Evolutionary conservation across 495 filamentous ascomycete genomes (phyloP).

Genomic region (Glonium stellatum): DNA sequence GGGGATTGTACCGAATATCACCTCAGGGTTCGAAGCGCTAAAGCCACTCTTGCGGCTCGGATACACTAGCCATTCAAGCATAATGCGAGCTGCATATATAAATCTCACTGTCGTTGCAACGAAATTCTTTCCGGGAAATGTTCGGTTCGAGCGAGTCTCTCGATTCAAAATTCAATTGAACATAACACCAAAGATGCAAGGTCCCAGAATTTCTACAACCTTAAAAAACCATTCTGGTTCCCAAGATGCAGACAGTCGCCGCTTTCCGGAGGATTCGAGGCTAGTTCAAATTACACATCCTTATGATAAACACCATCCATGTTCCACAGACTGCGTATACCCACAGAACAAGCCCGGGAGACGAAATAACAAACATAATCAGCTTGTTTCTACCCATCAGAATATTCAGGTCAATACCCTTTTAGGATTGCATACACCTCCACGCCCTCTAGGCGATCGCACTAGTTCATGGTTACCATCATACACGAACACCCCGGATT

Average conservation of each 20-base stretch:
- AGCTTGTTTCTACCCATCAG: neutral
- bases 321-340: too few relatives aligned
- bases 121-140: slow-evolving; percentile 13
- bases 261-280: neutral
- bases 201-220: neutral
- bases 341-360: too few relatives aligned
- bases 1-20: slow-evolving; percentile 4
- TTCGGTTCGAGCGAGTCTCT: slow-evolving; percentile 17
- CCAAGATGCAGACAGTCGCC: too few relatives aligned
- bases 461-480: slow-evolving; percentile 15
- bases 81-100: neutral
- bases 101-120: slow-evolving; percentile 1
- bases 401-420: neutral
- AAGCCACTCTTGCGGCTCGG: neutral
- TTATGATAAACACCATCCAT: too few relatives aligned
- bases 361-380: neutral
- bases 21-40: neutral
- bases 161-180: slow-evolving; percentile 16
- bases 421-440: neutral
- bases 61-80: neutral
- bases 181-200: neutral
- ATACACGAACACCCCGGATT: slow-evolving; percentile 10
- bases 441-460: neutral
- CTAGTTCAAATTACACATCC: neutral
- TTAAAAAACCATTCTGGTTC: neutral